Percentiles rank a stretch among this genome's conserved stretches.
Evolutionary conservation across 345 rosid species (phyloP).

Genomic region (Aquilaria malaccensis): DNA sequence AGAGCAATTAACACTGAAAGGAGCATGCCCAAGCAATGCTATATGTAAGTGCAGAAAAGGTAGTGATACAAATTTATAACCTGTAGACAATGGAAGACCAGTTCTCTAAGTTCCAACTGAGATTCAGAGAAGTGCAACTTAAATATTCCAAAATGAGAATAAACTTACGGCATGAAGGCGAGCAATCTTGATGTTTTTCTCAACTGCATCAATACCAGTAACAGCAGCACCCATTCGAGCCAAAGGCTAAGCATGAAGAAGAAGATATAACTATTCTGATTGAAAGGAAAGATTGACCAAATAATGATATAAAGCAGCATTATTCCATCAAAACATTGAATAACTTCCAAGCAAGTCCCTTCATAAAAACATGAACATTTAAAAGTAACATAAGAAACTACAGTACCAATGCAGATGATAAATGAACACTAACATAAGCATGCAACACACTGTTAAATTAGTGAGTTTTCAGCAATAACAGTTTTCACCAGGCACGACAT

Average conservation of each 20-base stretch:
- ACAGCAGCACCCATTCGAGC: slow-evolving; percentile 97
- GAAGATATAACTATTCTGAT: background rate
- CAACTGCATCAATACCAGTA: slow-evolving; percentile 89
- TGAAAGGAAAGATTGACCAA: too few species aligned
- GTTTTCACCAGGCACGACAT: too few species aligned
- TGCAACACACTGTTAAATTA: too few species aligned
- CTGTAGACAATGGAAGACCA: background rate
- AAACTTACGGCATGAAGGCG: slow-evolving; percentile 79
- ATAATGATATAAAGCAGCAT: too few species aligned
- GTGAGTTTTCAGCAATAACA: too few species aligned
- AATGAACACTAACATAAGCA: too few species aligned
- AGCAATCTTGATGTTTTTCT: slow-evolving; percentile 86
- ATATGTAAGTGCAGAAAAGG: background rate
- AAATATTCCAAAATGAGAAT: slow-evolving; percentile 11
- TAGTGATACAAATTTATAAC: background rate
- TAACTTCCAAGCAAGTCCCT: too few species aligned
- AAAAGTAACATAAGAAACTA: too few species aligned
- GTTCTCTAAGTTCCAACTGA: too few species aligned
- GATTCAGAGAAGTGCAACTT: background rate
- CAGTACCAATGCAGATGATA: too few species aligned
- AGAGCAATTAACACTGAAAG: background rate
- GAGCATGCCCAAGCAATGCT: background rate
- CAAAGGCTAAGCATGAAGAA: slow-evolving; percentile 58
- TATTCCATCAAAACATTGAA: too few species aligned
- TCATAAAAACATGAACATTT: too few species aligned